phyloP scores from a whole-genome alignment of 108 stramenopile species.

The Cyclotella distinguenda region DNA sequence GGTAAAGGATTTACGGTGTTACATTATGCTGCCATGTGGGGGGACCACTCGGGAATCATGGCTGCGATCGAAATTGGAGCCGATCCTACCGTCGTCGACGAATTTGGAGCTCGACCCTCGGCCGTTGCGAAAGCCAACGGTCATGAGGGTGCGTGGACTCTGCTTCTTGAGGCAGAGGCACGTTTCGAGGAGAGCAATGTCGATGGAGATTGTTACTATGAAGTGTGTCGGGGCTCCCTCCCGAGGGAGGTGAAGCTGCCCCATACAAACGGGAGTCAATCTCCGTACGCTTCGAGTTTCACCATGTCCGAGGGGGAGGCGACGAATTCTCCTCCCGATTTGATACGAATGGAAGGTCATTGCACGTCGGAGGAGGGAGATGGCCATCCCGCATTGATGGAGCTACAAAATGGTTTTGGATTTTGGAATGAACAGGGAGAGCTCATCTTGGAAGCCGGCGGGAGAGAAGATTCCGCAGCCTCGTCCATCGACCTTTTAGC shows the following conservation, averaged over 20 bases:
- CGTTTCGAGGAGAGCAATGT: conserved; percentile 5
- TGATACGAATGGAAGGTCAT: conserved; percentile 13
- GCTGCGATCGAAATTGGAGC: conserved; percentile 38
- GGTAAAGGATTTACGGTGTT: conserved; percentile 34
- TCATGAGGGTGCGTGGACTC: conserved; percentile 7
- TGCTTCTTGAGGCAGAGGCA: conserved; percentile 1
- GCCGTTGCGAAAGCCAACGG: conserved; percentile 26
- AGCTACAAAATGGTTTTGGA: conserved; percentile 65
- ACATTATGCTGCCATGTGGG: conserved; percentile 42
- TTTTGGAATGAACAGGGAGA: conserved; percentile 78
- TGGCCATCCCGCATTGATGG: conserved; percentile 32
- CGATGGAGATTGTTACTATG: conserved; percentile 41
- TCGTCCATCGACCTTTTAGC: conserved; percentile 1
- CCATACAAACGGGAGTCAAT: neutral
- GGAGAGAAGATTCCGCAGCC: conserved; percentile 1
- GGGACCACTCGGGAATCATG: conserved; percentile 27
- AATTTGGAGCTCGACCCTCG: conserved; percentile 15
- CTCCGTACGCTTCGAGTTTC: conserved; percentile 1
- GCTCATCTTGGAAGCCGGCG: conserved; percentile 57
- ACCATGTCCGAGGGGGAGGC: neutral
- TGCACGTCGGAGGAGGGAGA: conserved; percentile 31
- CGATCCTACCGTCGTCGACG: conserved; percentile 28
- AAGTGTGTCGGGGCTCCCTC: conserved; percentile 15
- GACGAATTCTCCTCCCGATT: conserved; percentile 18
- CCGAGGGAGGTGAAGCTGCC: neutral